Evolutionary conservation across 345 rosid genomes (phyloP).

Genomic region (Pistacia vera): DNA sequence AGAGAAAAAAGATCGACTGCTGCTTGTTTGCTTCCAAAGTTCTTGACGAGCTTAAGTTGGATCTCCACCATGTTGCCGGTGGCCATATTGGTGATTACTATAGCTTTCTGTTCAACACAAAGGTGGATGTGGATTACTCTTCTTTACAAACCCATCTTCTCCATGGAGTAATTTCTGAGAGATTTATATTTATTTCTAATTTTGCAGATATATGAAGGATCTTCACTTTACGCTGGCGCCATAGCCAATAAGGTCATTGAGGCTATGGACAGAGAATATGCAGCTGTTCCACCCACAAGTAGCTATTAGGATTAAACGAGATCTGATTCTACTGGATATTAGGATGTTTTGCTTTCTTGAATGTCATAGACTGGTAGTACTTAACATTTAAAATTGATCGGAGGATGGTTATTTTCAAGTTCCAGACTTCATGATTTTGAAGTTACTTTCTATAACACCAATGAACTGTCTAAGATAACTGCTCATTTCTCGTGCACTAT

Average conservation of each 20-base stretch:
- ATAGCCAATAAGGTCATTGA: constrained; percentile 81
- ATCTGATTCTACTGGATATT: too few relatives aligned
- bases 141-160: too few relatives aligned
- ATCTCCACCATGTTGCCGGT: constrained; percentile 85
- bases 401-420: too few relatives aligned
- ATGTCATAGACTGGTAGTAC: too few relatives aligned
- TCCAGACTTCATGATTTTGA: too few relatives aligned
- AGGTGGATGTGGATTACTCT: constrained; percentile 40
- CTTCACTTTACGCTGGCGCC: constrained; percentile 55
- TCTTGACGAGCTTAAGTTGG: constrained; percentile 78
- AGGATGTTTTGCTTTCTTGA: too few relatives aligned
- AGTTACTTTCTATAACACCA: too few relatives aligned
- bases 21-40: constrained; percentile 71
- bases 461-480: too few relatives aligned
- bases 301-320: constrained; percentile 23
- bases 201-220: constrained; percentile 41
- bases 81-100: constrained; percentile 83
- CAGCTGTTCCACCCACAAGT: constrained; percentile 41
- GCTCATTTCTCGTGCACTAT: too few relatives aligned
- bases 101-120: constrained; percentile 80
- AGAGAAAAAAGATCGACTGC: constrained; percentile 78
- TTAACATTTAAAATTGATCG: too few relatives aligned
- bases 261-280: constrained; percentile 62
- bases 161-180: too few relatives aligned
- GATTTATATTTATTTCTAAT: background rate